Evolutionary conservation across 2,329 filamentous ascomycete species (phyloP).

Genomic region (Xylaria sp.): DNA sequence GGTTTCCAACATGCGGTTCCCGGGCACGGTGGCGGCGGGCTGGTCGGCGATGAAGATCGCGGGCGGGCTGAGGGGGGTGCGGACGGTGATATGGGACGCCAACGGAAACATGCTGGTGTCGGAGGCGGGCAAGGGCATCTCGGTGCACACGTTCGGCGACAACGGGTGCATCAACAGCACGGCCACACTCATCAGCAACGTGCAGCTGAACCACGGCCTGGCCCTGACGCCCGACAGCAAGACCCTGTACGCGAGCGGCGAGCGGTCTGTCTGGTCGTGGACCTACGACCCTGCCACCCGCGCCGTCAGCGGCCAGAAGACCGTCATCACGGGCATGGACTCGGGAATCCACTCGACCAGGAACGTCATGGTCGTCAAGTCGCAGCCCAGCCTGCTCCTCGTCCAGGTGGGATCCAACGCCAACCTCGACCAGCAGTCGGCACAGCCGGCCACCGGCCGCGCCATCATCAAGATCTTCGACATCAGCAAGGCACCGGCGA

Average conservation of each 20-base stretch:
- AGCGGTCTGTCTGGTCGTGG: conserved; percentile 58
- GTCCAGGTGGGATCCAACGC: conserved; percentile 47
- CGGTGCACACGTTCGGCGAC: conserved; percentile 47
- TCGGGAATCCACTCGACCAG: conserved; percentile 48
- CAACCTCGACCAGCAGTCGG: conserved; percentile 47
- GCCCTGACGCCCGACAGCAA: conserved; percentile 47
- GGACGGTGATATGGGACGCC: conserved; percentile 46
- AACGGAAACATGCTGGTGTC: conserved; percentile 47
- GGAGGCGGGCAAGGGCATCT: conserved; percentile 45
- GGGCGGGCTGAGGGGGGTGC: conserved; percentile 44
- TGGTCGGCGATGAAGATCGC: conserved; percentile 49
- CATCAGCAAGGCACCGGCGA: conserved; percentile 42
- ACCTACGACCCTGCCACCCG: conserved; percentile 57
- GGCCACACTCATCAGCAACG: conserved; percentile 44
- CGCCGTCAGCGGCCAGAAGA: conserved; percentile 51
- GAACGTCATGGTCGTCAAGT: conserved; percentile 44
- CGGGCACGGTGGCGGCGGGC: conserved; percentile 42
- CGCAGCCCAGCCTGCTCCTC: conserved; percentile 46
- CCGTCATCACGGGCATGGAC: conserved; percentile 47
- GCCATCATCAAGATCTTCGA: conserved; percentile 53
- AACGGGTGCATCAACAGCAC: conserved; percentile 49
- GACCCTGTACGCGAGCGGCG: conserved; percentile 47
- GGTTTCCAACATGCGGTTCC: conserved; percentile 42
- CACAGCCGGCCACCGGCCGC: conserved; percentile 43
- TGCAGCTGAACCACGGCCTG: conserved; percentile 48